phyloP scores from a whole-genome alignment of 2,329 filamentous ascomycete species.

The Polychaeton citri region DNA sequence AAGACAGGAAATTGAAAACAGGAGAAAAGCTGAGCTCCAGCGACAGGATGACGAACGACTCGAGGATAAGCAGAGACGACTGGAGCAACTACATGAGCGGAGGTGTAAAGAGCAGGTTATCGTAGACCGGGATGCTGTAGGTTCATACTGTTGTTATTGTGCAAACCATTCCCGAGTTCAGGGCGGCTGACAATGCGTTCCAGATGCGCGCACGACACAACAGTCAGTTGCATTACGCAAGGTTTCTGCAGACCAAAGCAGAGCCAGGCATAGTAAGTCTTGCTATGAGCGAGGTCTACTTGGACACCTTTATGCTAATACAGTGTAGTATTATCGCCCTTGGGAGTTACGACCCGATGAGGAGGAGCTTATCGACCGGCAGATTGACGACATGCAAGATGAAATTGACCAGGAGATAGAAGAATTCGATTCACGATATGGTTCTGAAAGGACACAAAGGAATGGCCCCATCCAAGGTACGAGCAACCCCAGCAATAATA shows the following conservation, averaged over 20 bases:
- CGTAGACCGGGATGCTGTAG: slow-evolving; percentile 65
- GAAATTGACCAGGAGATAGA: slow-evolving; percentile 51
- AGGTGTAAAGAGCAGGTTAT: slow-evolving; percentile 57
- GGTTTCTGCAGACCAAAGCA: slow-evolving; percentile 57
- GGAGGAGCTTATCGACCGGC: slow-evolving; percentile 55
- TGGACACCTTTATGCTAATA: too few species aligned
- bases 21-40: slow-evolving; percentile 53
- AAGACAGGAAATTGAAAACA: slow-evolving; percentile 72
- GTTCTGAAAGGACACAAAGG: neutral
- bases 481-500: too few species aligned
- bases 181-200: too few species aligned
- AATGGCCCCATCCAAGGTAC: neutral
- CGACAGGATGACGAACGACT: slow-evolving; percentile 60
- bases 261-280: slow-evolving; percentile 64
- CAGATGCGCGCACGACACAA: slow-evolving; percentile 59
- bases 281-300: too few species aligned
- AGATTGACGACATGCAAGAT: slow-evolving; percentile 52
- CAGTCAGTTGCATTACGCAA: slow-evolving; percentile 57
- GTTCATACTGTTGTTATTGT: slow-evolving; percentile 29
- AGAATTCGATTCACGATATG: slow-evolving; percentile 39
- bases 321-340: slow-evolving; percentile 64
- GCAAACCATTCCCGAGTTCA: too few species aligned
- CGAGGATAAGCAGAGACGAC: slow-evolving; percentile 50
- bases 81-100: slow-evolving; percentile 35
- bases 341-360: slow-evolving; percentile 61